Base-by-base conservation (phyloP, 2,329 filamentous ascomycete species). In the Incumbomyces delicatus region DNA sequence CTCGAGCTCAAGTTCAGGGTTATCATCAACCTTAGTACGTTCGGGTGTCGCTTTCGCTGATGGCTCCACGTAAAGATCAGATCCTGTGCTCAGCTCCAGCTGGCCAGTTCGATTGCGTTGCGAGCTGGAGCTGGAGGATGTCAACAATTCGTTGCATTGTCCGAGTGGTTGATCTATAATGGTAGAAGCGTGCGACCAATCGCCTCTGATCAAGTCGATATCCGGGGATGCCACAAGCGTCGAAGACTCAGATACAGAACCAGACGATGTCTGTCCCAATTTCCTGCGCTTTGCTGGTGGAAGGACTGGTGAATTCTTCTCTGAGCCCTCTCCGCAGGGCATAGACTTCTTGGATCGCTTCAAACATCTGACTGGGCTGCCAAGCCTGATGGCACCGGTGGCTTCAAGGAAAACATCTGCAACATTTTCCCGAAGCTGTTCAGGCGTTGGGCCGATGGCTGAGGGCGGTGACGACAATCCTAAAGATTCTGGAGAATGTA, bases 381-480 rank as follows among this genome's bases (percentile, higher is more conserved):
- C 44, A 31, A 20, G 27, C 20, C 30, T 39, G 7, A 35, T 46
- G 20, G 44, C 44, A 8, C 36, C 35, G 13, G 18, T 20, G 13
- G 13, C 13, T 6, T 33, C 17, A 7, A n/a, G 14, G 18, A 20
- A 13, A 11, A 2, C 7, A 17, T 27, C 14, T 12, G 16, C 27
- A 17, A 14, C 8, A 20, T 20, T n/a, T 14, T 36, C 22, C 20
- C 22, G 11, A 29, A 46, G 44, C 32, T 36, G 35, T 32, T 34
- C 20, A 16, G 44, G 35, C 6, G 44, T 46, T 13, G 36, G 27
- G 13, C 44, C 44, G 14, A 46, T 22, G 30, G 16, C 13, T 12
- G 36, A 40, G 6, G 44, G 44, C n/a, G 34, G 17, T 29, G 44
- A 46, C 14, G 44, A 41, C 27, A 46, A 34, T 5, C 3, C 36